Evolutionary conservation across 768 basidiomycete genomes (phyloP).

Genomic region (Trametes sanguinea): DNA sequence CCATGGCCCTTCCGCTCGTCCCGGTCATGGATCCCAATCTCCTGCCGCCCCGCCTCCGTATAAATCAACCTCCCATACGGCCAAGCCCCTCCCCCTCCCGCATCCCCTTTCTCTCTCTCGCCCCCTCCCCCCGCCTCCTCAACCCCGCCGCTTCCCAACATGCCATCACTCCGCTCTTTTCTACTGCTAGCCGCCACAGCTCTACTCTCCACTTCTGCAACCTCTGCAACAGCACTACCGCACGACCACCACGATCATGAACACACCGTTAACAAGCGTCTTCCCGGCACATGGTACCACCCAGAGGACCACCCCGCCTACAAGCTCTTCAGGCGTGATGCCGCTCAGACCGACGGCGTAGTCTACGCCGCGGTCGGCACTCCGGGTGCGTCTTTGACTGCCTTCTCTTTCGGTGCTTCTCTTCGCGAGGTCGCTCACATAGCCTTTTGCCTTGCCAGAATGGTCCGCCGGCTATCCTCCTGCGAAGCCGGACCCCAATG

Average conservation of each 20-base stretch:
- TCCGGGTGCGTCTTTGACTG: slow-evolving; percentile 43
- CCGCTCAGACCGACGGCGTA: slow-evolving; percentile 43
- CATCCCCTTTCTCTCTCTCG: background rate
- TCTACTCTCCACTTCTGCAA: slow-evolving; percentile 9
- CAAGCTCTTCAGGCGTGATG: slow-evolving; percentile 59
- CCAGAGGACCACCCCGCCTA: slow-evolving; percentile 58
- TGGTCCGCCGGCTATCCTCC: slow-evolving; percentile 67
- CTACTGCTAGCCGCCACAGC: slow-evolving; percentile 29
- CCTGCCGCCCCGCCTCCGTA: background rate
- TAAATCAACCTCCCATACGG: slow-evolving; percentile 1
- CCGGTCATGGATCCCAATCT: too few species aligned
- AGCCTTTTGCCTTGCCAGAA: slow-evolving; percentile 37
- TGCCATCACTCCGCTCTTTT: slow-evolving; percentile 45
- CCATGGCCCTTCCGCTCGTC: too few species aligned
- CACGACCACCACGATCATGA: slow-evolving; percentile 26
- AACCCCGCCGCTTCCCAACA: background rate
- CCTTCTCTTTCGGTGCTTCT: background rate
- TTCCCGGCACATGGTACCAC: slow-evolving; percentile 60
- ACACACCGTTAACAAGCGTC: slow-evolving; percentile 25
- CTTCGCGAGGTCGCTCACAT: slow-evolving; percentile 3
- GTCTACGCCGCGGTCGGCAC: slow-evolving; percentile 61
- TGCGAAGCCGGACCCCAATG: slow-evolving; percentile 39
- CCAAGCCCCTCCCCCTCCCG: background rate
- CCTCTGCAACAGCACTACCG: slow-evolving; percentile 22
- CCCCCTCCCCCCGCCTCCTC: background rate